phyloP scores from a whole-genome alignment of 495 filamentous ascomycete genomes.

The Annulohypoxylon nitens region DNA sequence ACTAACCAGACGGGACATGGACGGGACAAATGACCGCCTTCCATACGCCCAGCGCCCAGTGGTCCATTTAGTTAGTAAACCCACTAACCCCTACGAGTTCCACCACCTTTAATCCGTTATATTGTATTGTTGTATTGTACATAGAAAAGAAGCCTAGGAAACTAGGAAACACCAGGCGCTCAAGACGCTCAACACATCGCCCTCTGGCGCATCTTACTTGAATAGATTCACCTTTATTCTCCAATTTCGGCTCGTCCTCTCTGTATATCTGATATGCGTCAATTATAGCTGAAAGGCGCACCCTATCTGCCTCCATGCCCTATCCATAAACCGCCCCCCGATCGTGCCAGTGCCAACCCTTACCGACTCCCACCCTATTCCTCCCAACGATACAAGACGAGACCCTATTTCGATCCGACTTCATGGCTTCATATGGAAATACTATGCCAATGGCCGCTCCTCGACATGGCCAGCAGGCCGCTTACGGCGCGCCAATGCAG shows the following conservation, averaged over 20 bases:
- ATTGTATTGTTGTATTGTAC: conserved; percentile 5
- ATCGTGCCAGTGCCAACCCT: conserved; percentile 40
- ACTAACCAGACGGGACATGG: not conserved
- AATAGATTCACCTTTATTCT: conserved; percentile 24
- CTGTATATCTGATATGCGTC: conserved; percentile 41
- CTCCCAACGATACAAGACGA: conserved; percentile 11
- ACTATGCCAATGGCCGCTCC: conserved; percentile 53
- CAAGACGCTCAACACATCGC: conserved; percentile 10
- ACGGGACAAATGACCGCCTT: not conserved
- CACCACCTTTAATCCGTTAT: conserved; percentile 26
- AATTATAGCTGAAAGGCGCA: conserved; percentile 48
- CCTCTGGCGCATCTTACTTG: conserved; percentile 9
- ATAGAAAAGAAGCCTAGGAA: conserved; percentile 8
- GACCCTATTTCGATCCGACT: conserved; percentile 2
- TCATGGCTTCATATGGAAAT: conserved; percentile 63
- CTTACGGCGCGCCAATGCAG: conserved; percentile 52
- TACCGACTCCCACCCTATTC: conserved; percentile 39
- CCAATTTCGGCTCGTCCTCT: not conserved
- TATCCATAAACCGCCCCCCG: conserved; percentile 40
- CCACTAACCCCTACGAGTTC: conserved; percentile 22
- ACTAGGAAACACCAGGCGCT: conserved; percentile 2
- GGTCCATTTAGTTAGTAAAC: not conserved
- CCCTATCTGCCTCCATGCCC: conserved; percentile 45
- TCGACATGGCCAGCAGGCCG: conserved; percentile 53
- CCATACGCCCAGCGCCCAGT: not conserved